Evolutionary conservation across 768 basidiomycete genomes (phyloP), one percentile per base, ranked within the genome.

Genomic region (Russula griseocarnosa): DNA sequence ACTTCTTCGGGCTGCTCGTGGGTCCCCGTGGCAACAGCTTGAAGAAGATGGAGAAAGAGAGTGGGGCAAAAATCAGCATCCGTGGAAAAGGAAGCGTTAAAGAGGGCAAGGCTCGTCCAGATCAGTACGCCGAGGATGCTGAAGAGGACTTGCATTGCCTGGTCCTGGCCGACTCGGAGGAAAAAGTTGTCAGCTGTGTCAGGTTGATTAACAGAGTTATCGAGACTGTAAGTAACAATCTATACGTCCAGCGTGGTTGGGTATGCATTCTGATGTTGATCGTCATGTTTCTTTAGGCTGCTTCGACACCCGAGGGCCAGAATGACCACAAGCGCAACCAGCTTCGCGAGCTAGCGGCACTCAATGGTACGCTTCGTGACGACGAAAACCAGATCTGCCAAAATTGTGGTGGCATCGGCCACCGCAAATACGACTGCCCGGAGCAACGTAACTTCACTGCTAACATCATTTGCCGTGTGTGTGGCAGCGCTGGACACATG

Each of bases 341-440:
- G 77, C 86, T 99, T 51, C 92, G 97, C 70, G 97, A 99, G 74
- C 83, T 99, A 52, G 97, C 97, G 20, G 94, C 94, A 22, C 79
- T 99, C 61, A 99, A 99, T 73, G 97, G 97, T 77, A 99, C 97
- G 51, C 87, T 99, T 61, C 94, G 97, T 70, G 97, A 99, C 72
- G 97, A 99, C 74, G 97, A 99, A 79, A 98, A 98, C 73, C 97
- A 99, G 77, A 87, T 98, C 66, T 99, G 97, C 78, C 95, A 98
- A 79, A 96, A 96, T 73, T 95, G 92, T 74, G 93, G 91, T 72
- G 88, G 88, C 58, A 84, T 94, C 68, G 94, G 94, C 63, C 95
- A 98, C 73, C 89, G 96, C 77, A 95, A 98, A 85, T 98, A 94
- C 79, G 97, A 98, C 76, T 99, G 97, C 75, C 94, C 95, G 20